Percentiles rank a stretch among this genome's conserved stretches.
These are phyloP conservation scores for Cucurbita maxima DNA, from an alignment of 306 rosid genomes.

Conservation along the genomic window DNA sequence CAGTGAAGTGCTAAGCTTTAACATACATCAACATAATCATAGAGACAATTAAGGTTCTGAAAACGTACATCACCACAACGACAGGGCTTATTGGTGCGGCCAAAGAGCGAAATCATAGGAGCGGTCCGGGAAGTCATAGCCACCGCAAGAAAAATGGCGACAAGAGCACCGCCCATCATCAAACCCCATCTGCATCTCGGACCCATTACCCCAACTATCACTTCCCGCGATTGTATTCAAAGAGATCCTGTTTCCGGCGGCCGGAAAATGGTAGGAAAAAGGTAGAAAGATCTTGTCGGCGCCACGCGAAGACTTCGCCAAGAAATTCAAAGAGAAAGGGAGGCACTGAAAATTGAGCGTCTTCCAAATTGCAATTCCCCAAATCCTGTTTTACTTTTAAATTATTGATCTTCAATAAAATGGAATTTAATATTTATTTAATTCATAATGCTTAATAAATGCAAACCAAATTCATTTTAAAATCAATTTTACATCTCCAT, in stretches of 20 bases:
- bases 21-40: background rate
- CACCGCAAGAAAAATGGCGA: slow-evolving; percentile 38
- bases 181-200: slow-evolving; percentile 35
- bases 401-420: too few relatives aligned
- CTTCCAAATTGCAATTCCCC: background rate
- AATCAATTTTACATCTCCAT: too few relatives aligned
- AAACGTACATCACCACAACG: slow-evolving; percentile 50
- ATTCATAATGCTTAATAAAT: background rate
- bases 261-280: background rate
- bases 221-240: background rate
- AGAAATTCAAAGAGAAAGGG: background rate
- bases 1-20: background rate
- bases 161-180: slow-evolving; percentile 40
- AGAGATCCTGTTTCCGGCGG: background rate
- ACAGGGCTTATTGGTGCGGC: slow-evolving; percentile 42
- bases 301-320: background rate
- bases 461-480: too few relatives aligned
- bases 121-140: slow-evolving; percentile 36
- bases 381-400: background rate
- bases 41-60: background rate
- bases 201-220: slow-evolving; percentile 28
- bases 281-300: background rate
- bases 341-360: background rate
- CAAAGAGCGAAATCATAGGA: slow-evolving; percentile 29
- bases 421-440: too few relatives aligned